Base-by-base conservation (phyloP, 768 basidiomycete genomes). In the Boletellus ananas region DNA sequence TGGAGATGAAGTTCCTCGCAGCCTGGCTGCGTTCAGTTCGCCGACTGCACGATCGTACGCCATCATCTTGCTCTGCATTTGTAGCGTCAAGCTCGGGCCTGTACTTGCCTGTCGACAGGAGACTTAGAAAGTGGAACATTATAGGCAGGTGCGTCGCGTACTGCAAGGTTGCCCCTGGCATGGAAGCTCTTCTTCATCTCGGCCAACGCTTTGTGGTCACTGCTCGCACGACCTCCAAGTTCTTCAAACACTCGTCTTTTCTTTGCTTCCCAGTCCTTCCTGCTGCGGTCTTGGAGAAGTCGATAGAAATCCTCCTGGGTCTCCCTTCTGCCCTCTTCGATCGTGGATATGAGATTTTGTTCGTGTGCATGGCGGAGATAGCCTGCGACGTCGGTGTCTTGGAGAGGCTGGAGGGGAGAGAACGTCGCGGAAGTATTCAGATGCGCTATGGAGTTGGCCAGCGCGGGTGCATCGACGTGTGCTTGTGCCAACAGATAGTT, bases 61-160 rank as follows among this genome's bases (percentile, higher is more conserved):
- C 87, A 97, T 91, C 94, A 97, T 94, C 70, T 90, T 90, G 69
- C 79, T 83, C 67, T 94, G 93, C 85, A 88, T 88, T 62, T 90
- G 87, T 35, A 89, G 66, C 13, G 77, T 81, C 18, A 85, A 69
- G 51, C 76, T 81, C 1, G 85, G 82, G 1, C 76, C 72, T 1
- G 74, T 69, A 47, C 72, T 72, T 38, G 76, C 64, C 72, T 77
- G 52, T 11, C 41, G 35, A 49, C 6, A 21, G 18, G 23, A 42
- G 11, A 35, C 11, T 65, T 34, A 60, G 52, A 51, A 36, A 17
- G 7, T 12, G 34, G 21, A 48, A 42, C 4, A 18, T 3, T 1
- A 5, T 17, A 35, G 38, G 36, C 13, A 11, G 13, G 43, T 34
- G 44, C 8, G 20, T 33, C 13, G 75, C 77, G 61, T 56, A 84